Percentiles rank a stretch among this genome's conserved stretches.
Conservation (phyloP, 1,139 yeast genomes). For the Nakaseomyces kungkrabaensis region DNA sequence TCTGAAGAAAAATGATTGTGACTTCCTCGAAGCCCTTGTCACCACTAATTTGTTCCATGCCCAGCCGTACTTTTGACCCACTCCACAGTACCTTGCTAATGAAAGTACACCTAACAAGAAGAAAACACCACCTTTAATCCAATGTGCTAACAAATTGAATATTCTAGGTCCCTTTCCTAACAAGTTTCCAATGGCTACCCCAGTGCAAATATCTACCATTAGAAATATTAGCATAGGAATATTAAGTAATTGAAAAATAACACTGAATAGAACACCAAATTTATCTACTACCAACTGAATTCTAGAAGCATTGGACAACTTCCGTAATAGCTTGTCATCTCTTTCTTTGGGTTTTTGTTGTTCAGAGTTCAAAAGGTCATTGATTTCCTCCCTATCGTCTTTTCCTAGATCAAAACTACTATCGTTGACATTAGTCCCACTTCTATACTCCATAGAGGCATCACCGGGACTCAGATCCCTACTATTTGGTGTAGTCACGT, state of each 20-base stretch:
- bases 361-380: background rate
- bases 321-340: slow-evolving; percentile 20
- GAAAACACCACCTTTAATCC: slow-evolving; percentile 92
- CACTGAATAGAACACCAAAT: slow-evolving; percentile 33
- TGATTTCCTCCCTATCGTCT: background rate
- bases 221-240: slow-evolving; percentile 58
- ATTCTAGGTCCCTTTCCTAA: slow-evolving; percentile 59
- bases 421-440: background rate
- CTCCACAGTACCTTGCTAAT: slow-evolving; percentile 79
- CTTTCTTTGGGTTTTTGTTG: slow-evolving; percentile 22
- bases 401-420: background rate
- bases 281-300: slow-evolving; percentile 30
- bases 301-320: slow-evolving; percentile 26
- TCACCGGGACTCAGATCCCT: background rate
- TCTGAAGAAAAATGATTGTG: slow-evolving; percentile 31
- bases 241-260: slow-evolving; percentile 46
- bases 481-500: background rate
- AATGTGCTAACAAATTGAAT: slow-evolving; percentile 83
- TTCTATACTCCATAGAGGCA: background rate
- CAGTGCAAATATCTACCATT: slow-evolving; percentile 55
- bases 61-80: slow-evolving; percentile 66
- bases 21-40: slow-evolving; percentile 20
- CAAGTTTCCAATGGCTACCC: slow-evolving; percentile 62
- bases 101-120: slow-evolving; percentile 64
- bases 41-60: slow-evolving; percentile 70